These are phyloP conservation scores for Crithidia bombi DNA, from an alignment of 208 protist genomes.

Conservation along the genomic window DNA sequence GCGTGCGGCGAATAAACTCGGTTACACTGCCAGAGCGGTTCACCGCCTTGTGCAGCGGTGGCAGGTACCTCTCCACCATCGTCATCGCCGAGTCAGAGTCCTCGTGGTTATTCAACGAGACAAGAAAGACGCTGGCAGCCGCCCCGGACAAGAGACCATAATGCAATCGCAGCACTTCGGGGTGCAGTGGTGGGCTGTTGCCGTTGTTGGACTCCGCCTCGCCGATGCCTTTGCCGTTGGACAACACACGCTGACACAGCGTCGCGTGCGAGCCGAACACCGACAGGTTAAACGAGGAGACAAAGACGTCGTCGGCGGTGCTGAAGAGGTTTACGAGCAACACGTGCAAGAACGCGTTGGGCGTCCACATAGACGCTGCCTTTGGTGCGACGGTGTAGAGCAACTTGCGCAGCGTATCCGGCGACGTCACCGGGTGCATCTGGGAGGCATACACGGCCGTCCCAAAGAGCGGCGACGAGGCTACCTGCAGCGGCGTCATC, in stretches of 20 bases:
- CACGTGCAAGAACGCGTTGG: constrained; percentile 33
- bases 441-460: constrained; percentile 28
- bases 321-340: constrained; percentile 35
- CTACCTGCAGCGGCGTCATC: constrained; percentile 28
- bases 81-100: constrained; percentile 17
- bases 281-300: constrained; percentile 39
- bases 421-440: constrained; percentile 19
- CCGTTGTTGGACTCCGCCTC: not conserved
- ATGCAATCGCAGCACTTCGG: constrained; percentile 23
- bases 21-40: constrained; percentile 33
- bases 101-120: constrained; percentile 25
- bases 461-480: constrained; percentile 44
- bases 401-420: constrained; percentile 22
- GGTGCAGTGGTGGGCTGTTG: not conserved
- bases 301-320: constrained; percentile 30
- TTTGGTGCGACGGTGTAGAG: constrained; percentile 20
- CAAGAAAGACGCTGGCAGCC: constrained; percentile 36
- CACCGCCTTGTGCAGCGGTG: constrained; percentile 24
- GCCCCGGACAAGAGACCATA: constrained; percentile 15
- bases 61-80: constrained; percentile 7
- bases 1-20: constrained; percentile 29
- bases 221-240: not conserved
- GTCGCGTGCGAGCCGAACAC: constrained; percentile 40
- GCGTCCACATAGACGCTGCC: constrained; percentile 11
- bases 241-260: constrained; percentile 19